Conservation (phyloP, 148 eudicot species). For the Silene uniflora region DNA sequence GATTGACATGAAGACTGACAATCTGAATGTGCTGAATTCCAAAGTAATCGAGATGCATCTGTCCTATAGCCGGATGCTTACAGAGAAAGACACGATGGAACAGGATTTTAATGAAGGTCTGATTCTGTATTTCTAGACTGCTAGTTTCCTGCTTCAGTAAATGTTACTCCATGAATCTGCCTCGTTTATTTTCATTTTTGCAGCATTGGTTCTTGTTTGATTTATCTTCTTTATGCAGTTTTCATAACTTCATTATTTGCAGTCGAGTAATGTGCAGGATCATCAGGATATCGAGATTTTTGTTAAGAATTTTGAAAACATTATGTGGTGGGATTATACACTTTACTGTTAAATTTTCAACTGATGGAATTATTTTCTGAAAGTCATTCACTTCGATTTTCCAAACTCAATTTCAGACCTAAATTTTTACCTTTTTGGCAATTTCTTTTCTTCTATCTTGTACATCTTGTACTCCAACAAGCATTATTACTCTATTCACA, state of each 20-base stretch:
- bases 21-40: conserved; percentile 44
- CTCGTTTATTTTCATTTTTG: not conserved
- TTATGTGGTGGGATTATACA: not conserved
- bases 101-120: conserved; percentile 53
- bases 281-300: not conserved
- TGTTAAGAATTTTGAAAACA: not conserved
- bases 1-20: conserved; percentile 50
- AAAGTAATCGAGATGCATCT: conserved; percentile 42
- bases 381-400: not conserved
- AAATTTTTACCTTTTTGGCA: not conserved
- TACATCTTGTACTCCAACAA: not conserved
- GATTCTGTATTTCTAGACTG: not conserved
- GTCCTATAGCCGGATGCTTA: conserved; percentile 48
- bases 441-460: not conserved
- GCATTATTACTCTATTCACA: not conserved
- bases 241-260: too few relatives aligned
- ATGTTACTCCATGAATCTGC: not conserved
- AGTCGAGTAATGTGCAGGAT: not conserved
- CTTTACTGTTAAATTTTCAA: not conserved
- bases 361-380: not conserved
- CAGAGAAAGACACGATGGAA: conserved; percentile 52
- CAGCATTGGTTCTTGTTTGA: not conserved
- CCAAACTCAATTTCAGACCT: not conserved
- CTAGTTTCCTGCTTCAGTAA: not conserved
- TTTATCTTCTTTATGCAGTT: conserved; percentile 5